These are phyloP conservation scores for Hymenoscyphus fructigenus DNA, from an alignment of 2,329 filamentous ascomycete genomes.

Conservation along the genomic window DNA sequence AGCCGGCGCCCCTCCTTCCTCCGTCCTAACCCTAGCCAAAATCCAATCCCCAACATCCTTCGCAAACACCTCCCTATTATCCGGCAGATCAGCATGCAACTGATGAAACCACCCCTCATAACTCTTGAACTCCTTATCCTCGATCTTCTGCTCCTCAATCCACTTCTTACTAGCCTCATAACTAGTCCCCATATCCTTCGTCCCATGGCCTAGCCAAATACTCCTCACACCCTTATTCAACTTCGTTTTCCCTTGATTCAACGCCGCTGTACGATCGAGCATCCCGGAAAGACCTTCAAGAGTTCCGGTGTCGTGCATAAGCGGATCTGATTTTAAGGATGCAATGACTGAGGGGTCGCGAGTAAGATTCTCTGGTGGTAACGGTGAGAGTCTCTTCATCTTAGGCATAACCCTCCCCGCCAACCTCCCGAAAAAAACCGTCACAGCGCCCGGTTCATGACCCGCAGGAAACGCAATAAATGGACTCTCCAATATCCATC, in stretches of 20 bases:
- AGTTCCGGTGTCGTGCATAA: slow-evolving; percentile 83
- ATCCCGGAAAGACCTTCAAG: slow-evolving; percentile 76
- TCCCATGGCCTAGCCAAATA: slow-evolving; percentile 75
- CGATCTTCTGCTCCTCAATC: slow-evolving; percentile 55
- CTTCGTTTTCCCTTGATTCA: slow-evolving; percentile 56
- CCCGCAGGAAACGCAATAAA: slow-evolving; percentile 71
- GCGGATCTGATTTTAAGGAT: slow-evolving; percentile 61
- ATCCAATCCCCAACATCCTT: slow-evolving; percentile 68
- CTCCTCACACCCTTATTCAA: slow-evolving; percentile 56
- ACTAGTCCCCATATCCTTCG: slow-evolving; percentile 67
- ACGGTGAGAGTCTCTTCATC: slow-evolving; percentile 63
- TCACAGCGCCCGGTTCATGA: slow-evolving; percentile 61
- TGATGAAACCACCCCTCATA: slow-evolving; percentile 82
- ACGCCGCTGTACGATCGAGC: slow-evolving; percentile 67
- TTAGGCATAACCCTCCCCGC: slow-evolving; percentile 67
- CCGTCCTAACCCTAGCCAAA: slow-evolving; percentile 42
- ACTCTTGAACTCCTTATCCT: slow-evolving; percentile 68
- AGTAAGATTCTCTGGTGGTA: slow-evolving; percentile 64
- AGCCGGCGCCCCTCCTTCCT: slow-evolving; percentile 14
- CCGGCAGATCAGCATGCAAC: slow-evolving; percentile 56
- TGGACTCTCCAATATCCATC: slow-evolving; percentile 75
- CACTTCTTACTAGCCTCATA: slow-evolving; percentile 64
- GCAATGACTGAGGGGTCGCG: slow-evolving; percentile 65
- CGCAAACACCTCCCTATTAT: slow-evolving; percentile 41
- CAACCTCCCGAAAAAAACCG: slow-evolving; percentile 64